Evolutionary conservation across 2,329 filamentous ascomycete genomes (phyloP), one percentile per base, ranked within the genome.

Genomic region (Beauveria brongniartii): DNA sequence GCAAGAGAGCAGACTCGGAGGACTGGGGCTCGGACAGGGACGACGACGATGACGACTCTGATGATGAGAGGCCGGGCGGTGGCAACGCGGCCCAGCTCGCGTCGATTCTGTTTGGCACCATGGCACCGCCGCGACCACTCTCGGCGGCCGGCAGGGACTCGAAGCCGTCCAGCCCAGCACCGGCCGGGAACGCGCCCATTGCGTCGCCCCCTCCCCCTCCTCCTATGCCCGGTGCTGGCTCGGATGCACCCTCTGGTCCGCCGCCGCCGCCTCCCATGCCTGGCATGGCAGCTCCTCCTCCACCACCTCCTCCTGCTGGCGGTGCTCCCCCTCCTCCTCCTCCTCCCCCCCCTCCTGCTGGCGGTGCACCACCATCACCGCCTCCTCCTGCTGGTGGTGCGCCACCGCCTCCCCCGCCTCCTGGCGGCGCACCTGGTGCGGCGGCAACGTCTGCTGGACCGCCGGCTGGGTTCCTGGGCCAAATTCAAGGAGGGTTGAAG

Each of bases 81-180:
- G 87, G 89, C 62, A 91, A 86, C 67, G 94, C 94, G 54, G 94
- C 95, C 63, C 91, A 96, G 68, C 84, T 99, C 43, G 94, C 94
- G 18, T 96, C 91, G 7, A 94, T 97, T 63, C 82, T 99, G 22
- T 99, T 99, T 72, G 93, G 94, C 62, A 96, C 92, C 56, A 97
- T 99, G 92, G 93, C 85, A 10, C 93, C 94, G 44, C 93, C 94
- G 16, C 86, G 93, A 56, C 92, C 93, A 34, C 76, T 97, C 50
- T 95, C 91, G 22, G 89, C 91, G 7, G 86, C 90, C 72, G 91
- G 90, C 59, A 86, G 89, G 65, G 89, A 90, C 67, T 78, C 78
- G 9, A 71, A 77, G 20, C 71, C 76, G 18, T 64, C 69, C 8
- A 75, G 73, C 61, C 73, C 74, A 40, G 71, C 69, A n/a, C 71